phyloP scores from a whole-genome alignment of 2,329 filamentous ascomycete genomes.

The Periconia digitata region DNA sequence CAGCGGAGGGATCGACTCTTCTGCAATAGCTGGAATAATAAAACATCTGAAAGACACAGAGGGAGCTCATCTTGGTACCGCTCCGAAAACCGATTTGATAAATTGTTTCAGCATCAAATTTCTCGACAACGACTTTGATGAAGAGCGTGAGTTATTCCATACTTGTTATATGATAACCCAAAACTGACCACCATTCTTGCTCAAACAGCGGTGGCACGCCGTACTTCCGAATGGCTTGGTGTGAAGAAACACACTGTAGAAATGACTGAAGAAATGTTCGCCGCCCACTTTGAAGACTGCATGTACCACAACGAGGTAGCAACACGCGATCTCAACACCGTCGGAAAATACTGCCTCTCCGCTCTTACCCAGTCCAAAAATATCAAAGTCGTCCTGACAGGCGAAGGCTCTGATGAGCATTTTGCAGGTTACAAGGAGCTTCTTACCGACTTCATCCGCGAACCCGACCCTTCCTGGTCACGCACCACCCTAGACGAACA shows the following conservation, averaged over 20 bases:
- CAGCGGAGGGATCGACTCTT: conserved; percentile 61
- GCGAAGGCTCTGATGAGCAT: conserved; percentile 57
- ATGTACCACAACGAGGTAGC: conserved; percentile 51
- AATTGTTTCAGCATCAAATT: too few relatives aligned
- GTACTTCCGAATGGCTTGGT: conserved; percentile 53
- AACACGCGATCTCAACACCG: conserved; percentile 54
- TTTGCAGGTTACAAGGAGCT: conserved; percentile 57
- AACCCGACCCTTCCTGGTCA: conserved; percentile 42
- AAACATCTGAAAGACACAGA: conserved; percentile 49
- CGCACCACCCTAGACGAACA: conserved; percentile 12
- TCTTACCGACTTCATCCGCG: conserved; percentile 51
- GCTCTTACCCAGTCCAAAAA: conserved; percentile 49
- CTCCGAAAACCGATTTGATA: conserved; percentile 28
- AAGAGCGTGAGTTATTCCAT: too few relatives aligned
- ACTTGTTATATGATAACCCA: too few relatives aligned
- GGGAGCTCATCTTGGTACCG: conserved; percentile 49
- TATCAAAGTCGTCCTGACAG: conserved; percentile 58
- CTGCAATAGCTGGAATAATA: conserved; percentile 59
- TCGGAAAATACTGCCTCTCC: conserved; percentile 56
- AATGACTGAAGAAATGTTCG: conserved; percentile 47
- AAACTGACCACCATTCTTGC: too few relatives aligned
- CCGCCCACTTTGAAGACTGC: conserved; percentile 47
- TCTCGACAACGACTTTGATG: too few relatives aligned
- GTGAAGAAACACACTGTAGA: conserved; percentile 46
- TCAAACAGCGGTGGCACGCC: conserved; percentile 43